Conservation (phyloP, 441 rosid genomes). For the Isatis lusitanica region DNA sequence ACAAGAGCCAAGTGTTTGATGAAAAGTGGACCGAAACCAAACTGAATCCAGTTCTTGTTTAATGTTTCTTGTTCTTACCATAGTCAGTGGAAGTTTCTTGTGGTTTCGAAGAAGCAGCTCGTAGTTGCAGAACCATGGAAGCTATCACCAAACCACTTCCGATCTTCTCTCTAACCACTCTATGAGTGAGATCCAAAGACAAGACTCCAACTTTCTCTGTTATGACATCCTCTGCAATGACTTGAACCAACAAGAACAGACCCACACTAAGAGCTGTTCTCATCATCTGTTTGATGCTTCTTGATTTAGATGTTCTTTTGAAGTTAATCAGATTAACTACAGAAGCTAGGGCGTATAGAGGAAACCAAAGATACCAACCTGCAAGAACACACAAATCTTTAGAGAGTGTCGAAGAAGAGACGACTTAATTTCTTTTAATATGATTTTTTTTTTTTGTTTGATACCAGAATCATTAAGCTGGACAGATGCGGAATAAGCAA, state of each 20-base stretch:
- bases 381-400: background rate
- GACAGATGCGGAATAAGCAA: constrained; percentile 75
- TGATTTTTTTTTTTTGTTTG: too few relatives aligned
- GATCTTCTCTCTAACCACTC: constrained; percentile 69
- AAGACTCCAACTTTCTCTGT: constrained; percentile 48
- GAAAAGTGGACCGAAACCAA: background rate
- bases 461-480: constrained; percentile 83
- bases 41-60: background rate
- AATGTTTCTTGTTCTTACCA: constrained; percentile 42
- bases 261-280: constrained; percentile 43
- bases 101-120: constrained; percentile 31
- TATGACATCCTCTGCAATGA: constrained; percentile 45
- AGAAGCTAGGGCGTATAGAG: constrained; percentile 64
- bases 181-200: constrained; percentile 64
- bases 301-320: constrained; percentile 25
- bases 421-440: background rate
- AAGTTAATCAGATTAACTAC: constrained; percentile 50
- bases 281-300: constrained; percentile 33
- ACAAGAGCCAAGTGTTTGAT: background rate
- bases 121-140: constrained; percentile 69
- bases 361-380: constrained; percentile 94
- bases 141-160: constrained; percentile 70
- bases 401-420: background rate
- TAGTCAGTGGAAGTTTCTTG: constrained; percentile 31
- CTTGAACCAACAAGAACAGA: constrained; percentile 56